Conservation (phyloP, 2,329 filamentous ascomycete genomes). For the Colletotrichum sp. region DNA sequence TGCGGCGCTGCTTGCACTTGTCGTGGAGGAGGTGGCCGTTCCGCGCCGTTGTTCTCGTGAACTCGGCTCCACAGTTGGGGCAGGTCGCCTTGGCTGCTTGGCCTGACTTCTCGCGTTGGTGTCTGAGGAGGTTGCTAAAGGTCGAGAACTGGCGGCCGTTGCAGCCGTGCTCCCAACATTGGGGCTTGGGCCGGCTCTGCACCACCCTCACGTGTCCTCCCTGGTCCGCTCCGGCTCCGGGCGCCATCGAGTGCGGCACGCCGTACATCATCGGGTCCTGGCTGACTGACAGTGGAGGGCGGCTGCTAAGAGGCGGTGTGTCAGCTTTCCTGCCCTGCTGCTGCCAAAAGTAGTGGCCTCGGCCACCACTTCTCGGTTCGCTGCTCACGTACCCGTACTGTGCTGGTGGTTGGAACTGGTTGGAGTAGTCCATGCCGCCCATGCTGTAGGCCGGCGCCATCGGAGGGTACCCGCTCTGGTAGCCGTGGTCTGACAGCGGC, state of each 20-base stretch:
- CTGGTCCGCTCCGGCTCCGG: slow-evolving; percentile 33
- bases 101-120: slow-evolving; percentile 93
- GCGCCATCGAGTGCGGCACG: slow-evolving; percentile 40
- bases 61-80: slow-evolving; percentile 90
- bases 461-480: slow-evolving; percentile 33
- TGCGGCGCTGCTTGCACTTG: slow-evolving; percentile 83
- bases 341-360: not conserved
- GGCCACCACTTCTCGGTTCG: not conserved
- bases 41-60: slow-evolving; percentile 85
- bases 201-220: slow-evolving; percentile 69
- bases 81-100: slow-evolving; percentile 89
- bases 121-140: slow-evolving; percentile 91
- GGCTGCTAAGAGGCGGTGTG: slow-evolving; percentile 32
- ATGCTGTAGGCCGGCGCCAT: slow-evolving; percentile 47
- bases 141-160: slow-evolving; percentile 96
- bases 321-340: not conserved
- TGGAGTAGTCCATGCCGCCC: slow-evolving; percentile 46
- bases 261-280: slow-evolving; percentile 52
- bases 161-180: slow-evolving; percentile 97
- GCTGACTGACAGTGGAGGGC: slow-evolving; percentile 40
- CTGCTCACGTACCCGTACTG: slow-evolving; percentile 44
- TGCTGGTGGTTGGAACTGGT: slow-evolving; percentile 34
- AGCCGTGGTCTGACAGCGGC: slow-evolving; percentile 48
- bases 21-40: slow-evolving; percentile 88
- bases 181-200: slow-evolving; percentile 85